These are phyloP conservation scores for Penicillium aurantiogriseum DNA, from an alignment of 2,329 filamentous ascomycete species.

Conservation along the genomic window DNA sequence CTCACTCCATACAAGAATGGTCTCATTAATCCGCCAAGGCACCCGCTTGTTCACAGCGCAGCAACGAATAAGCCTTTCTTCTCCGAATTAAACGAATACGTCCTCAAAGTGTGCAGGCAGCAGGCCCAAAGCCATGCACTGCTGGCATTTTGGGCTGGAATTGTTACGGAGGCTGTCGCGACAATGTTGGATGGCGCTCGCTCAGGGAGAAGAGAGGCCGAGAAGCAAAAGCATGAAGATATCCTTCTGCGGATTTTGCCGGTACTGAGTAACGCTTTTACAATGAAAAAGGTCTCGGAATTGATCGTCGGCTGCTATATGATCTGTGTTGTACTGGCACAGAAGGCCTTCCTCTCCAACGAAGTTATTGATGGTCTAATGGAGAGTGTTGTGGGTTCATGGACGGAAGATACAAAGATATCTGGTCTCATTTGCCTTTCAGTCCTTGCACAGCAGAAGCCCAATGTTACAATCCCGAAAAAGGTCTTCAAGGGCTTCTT, in stretches of 20 bases:
- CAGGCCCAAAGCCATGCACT: constrained; percentile 74
- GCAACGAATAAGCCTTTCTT: constrained; percentile 76
- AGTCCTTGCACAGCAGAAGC: constrained; percentile 77
- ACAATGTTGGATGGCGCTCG: constrained; percentile 74
- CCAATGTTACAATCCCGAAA: constrained; percentile 65
- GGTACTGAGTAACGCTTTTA: constrained; percentile 73
- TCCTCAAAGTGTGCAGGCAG: constrained; percentile 68
- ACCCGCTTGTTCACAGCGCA: constrained; percentile 79
- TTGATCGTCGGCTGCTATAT: constrained; percentile 88
- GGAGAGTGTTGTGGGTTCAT: constrained; percentile 79
- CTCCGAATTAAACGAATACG: constrained; percentile 72
- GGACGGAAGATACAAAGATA: constrained; percentile 69
- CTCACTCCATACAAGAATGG: constrained; percentile 81
- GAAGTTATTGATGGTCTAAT: constrained; percentile 80
- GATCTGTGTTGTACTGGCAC: constrained; percentile 79
- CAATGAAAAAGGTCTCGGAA: constrained; percentile 72
- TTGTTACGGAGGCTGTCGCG: constrained; percentile 81
- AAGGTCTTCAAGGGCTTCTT: constrained; percentile 61
- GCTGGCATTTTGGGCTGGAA: constrained; percentile 85
- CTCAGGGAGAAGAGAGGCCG: constrained; percentile 72
- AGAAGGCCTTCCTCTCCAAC: constrained; percentile 77
- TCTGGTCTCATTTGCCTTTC: constrained; percentile 77
- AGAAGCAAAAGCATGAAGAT: constrained; percentile 77
- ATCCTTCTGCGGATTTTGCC: constrained; percentile 67
- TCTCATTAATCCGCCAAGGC: constrained; percentile 71